Evolutionary conservation across 768 basidiomycete genomes (phyloP).

Genomic region (Termitomyces sp.): DNA sequence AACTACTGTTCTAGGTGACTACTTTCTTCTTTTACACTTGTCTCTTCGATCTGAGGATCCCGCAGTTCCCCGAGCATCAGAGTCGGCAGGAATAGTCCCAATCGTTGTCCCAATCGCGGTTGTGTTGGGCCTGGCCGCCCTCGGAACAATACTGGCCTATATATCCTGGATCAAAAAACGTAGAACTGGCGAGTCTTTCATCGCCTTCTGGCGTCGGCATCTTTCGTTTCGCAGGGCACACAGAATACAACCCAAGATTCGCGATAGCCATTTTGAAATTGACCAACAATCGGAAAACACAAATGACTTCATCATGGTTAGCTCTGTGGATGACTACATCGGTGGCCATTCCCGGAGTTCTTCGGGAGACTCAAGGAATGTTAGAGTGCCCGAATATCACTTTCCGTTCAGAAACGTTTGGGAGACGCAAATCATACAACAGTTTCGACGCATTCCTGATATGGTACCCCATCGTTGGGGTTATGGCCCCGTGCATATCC

Average conservation of each 20-base stretch:
- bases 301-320: slow-evolving; percentile 13
- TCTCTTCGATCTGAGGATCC: background rate
- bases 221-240: slow-evolving; percentile 1
- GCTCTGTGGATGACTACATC: background rate
- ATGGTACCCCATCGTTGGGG: slow-evolving; percentile 18
- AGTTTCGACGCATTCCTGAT: slow-evolving; percentile 16
- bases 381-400: slow-evolving; percentile 1
- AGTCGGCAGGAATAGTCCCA: background rate
- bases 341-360: background rate
- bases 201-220: background rate
- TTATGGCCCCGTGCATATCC: slow-evolving; percentile 14
- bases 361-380: background rate
- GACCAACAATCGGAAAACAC: slow-evolving; percentile 14
- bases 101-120: slow-evolving; percentile 12
- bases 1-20: slow-evolving; percentile 12
- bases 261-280: slow-evolving; percentile 16
- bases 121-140: slow-evolving; percentile 3
- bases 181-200: background rate
- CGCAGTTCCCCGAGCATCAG: slow-evolving; percentile 5
- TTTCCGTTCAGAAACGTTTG: slow-evolving; percentile 9
- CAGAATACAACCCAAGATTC: slow-evolving; percentile 10
- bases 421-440: slow-evolving; percentile 16
- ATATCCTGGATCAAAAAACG: slow-evolving; percentile 6
- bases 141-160: background rate
- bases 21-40: background rate